Conservation (phyloP, 1,284 basidiomycete species). For the Cryptococcus sp. region DNA sequence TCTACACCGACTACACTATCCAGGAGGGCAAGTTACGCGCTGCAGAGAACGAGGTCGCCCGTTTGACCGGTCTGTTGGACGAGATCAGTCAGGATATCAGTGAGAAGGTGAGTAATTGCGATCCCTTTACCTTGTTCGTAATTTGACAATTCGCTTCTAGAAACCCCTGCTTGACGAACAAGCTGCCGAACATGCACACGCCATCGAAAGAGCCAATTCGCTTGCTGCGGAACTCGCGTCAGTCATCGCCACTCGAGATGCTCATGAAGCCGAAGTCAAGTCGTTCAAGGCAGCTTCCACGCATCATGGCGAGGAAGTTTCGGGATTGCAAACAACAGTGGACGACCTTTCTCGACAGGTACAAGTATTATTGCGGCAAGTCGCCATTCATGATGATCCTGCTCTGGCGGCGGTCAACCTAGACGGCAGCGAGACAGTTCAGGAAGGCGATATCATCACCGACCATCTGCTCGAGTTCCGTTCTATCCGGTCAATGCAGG, state of each 20-base stretch:
- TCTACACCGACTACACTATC: slow-evolving; percentile 80
- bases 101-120: slow-evolving; percentile 67
- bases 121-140: background rate
- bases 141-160: slow-evolving; percentile 54
- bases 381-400: slow-evolving; percentile 79
- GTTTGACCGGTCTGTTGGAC: slow-evolving; percentile 69
- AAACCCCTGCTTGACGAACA: slow-evolving; percentile 85
- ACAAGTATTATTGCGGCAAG: slow-evolving; percentile 72
- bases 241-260: slow-evolving; percentile 67
- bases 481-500: slow-evolving; percentile 75
- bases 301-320: slow-evolving; percentile 68
- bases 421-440: slow-evolving; percentile 56
- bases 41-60: slow-evolving; percentile 75
- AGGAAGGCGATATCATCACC: slow-evolving; percentile 75
- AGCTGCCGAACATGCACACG: slow-evolving; percentile 76
- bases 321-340: slow-evolving; percentile 72
- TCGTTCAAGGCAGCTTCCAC: slow-evolving; percentile 63
- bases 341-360: slow-evolving; percentile 87
- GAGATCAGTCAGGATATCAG: slow-evolving; percentile 68
- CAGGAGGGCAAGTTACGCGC: slow-evolving; percentile 78
- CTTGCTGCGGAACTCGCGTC: slow-evolving; percentile 74
- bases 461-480: slow-evolving; percentile 87
- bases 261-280: slow-evolving; percentile 40
- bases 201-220: slow-evolving; percentile 73
- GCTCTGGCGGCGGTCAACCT: slow-evolving; percentile 72